phyloP scores from a whole-genome alignment of 805 yeast genomes.

The Maudiozyma bulderi region DNA sequence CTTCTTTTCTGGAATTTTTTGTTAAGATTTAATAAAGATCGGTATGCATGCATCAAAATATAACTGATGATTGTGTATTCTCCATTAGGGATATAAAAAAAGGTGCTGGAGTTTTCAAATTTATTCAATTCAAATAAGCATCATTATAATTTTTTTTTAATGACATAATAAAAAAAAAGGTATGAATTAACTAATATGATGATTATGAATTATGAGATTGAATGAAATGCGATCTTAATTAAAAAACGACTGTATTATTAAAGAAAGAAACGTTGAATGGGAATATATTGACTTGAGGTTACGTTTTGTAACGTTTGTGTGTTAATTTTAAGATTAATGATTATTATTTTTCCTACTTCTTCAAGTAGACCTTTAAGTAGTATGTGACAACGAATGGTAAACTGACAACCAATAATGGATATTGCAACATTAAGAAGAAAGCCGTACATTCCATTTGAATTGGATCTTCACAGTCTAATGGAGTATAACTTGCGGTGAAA shows the following conservation, averaged over 20 bases:
- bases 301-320: neutral
- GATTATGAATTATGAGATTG: too few species aligned
- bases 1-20: neutral
- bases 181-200: too few species aligned
- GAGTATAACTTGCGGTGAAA: constrained; percentile 77
- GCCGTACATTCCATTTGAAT: constrained; percentile 78
- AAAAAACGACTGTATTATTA: neutral
- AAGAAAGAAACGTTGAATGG: neutral
- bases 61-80: neutral
- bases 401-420: constrained; percentile 54
- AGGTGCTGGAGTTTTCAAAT: too few species aligned
- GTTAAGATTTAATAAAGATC: neutral
- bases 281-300: neutral
- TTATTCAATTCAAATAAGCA: too few species aligned
- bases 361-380: constrained; percentile 28
- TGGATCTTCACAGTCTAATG: constrained; percentile 40
- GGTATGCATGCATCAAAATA: neutral
- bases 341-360: constrained; percentile 9
- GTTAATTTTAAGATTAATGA: neutral
- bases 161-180: too few species aligned
- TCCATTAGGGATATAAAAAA: too few species aligned
- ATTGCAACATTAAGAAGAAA: constrained; percentile 62
- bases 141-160: too few species aligned
- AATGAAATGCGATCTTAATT: neutral
- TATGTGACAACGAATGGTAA: constrained; percentile 51